Evolutionary conservation across 2,329 filamentous ascomycete genomes (phyloP), one percentile per base, ranked within the genome.

Genomic region (Colletotrichum sp.): DNA sequence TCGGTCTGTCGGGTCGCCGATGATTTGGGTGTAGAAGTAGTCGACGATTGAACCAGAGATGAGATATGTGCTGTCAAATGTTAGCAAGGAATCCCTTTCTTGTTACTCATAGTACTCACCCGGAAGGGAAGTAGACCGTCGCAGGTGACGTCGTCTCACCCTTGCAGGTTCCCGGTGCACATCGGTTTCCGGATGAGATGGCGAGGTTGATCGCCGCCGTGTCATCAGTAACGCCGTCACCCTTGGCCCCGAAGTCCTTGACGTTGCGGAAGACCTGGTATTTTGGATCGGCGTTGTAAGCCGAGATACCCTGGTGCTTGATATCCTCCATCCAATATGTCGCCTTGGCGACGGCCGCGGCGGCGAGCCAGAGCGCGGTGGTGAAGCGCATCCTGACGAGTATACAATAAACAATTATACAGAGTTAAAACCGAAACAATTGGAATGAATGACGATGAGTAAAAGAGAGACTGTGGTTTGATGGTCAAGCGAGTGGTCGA

Each of bases 1-100:
- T 72, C 90, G 87, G 77, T 89, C 83, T 24, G 87, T 88, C 12
- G 93, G 91, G 83, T 96, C 93, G 55, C 94, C 95, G 34, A 96
- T 89, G 77, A 97, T 89, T 83, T 95, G 93, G 2, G 95, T 96
- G 82, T 95, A 95, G 86, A 96, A 97, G 84, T 93, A 92, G 81
- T 94, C 92, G 57, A 94, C 85, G 76, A 97, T 92, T 8, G 95
- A 93, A 78, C 87, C 89, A 67, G 91, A 93, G 76, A 96, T 92
- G 7, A 93, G 80, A 81, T 96, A 97, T 4, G 93, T 96, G 60
- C 84, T 85, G 39, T 4, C 1, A 1, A 6, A 10, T 8, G 12
- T 34, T 67, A 49, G 44, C n/a, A 60, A 10, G 10, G 6, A 70
- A n/a, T 10, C 24, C 3, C 4, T 16, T 6, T 8, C 5, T 66